phyloP scores from a whole-genome alignment of 2,329 filamentous ascomycete genomes.

The Penicillium sp. region DNA sequence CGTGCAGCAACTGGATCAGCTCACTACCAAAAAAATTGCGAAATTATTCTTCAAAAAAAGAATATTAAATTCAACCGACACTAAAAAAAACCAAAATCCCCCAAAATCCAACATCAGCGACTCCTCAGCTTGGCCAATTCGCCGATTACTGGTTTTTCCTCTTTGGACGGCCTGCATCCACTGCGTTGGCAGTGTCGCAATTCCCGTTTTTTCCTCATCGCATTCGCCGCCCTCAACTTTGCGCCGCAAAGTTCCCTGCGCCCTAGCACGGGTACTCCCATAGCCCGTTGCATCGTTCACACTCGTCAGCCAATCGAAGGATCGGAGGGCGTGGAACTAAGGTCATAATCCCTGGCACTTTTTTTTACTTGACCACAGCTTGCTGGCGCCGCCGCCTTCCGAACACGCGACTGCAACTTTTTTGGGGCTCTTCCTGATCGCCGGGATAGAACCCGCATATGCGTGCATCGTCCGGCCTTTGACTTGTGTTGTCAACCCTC shows the following conservation, averaged over 20 bases:
- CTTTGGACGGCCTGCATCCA: conserved; percentile 39
- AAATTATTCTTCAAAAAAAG: background rate
- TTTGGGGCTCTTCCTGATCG: conserved; percentile 24
- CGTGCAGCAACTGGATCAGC: conserved; percentile 34
- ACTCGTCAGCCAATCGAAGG: conserved; percentile 18
- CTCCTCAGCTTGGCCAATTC: conserved; percentile 26
- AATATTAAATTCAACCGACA: conserved; percentile 19
- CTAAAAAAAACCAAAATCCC: conserved; percentile 17
- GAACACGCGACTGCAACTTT: conserved; percentile 19
- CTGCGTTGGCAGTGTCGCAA: conserved; percentile 39
- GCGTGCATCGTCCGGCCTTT: conserved; percentile 27
- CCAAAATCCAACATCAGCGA: conserved; percentile 26
- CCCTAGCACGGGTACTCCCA: conserved; percentile 26
- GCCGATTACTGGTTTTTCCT: conserved; percentile 35
- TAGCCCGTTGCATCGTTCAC: conserved; percentile 18
- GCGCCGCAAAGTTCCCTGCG: conserved; percentile 19
- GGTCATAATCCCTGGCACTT: conserved; percentile 12
- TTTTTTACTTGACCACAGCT: conserved; percentile 4
- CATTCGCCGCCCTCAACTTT: conserved; percentile 19
- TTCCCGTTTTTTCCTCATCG: conserved; percentile 26
- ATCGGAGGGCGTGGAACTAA: conserved; percentile 1
- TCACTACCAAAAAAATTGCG: conserved; percentile 16
- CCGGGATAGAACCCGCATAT: conserved; percentile 25
- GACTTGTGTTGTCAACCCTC: conserved; percentile 24
- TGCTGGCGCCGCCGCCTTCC: conserved; percentile 13